Evolutionary conservation across 1,139 yeast species (phyloP), one percentile per base, ranked within the genome.

Genomic region (Geotrichum klebahnii): DNA sequence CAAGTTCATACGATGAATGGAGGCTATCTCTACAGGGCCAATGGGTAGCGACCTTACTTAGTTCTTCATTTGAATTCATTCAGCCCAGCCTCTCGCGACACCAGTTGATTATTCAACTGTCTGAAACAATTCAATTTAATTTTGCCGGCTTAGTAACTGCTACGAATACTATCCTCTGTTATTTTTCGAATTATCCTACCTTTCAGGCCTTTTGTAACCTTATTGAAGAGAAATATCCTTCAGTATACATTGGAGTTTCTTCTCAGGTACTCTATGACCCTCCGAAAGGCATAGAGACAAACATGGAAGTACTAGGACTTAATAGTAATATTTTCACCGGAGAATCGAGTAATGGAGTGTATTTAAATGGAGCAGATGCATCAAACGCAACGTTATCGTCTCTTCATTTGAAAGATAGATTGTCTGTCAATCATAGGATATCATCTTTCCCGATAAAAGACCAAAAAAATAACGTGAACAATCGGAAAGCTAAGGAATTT

Each of bases 161-260:
- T 14, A 39, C 33, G 1, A 24, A 39, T 5, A 2, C 12, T 16
- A 22, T 26, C 16, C 3, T 37, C 16, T 37, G 41, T 23, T 20
- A 37, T 37, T 37, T 37, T 28, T n/a, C 41, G 6, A n/a, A 23
- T n/a, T 4, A 14, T n/a, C 19, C 12, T 17, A 6, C 16, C 16
- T 39, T 39, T 26, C 9, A n/a, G 16, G n/a, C 9, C 23, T 17
- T 39, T 8, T 39, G 20, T 17, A 26, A 14, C 34, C 14, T 39
- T 19, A 16, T 39, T 20, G n/a, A 20, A 26, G 43, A 39, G 20
- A 39, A 39, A 24, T 39, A 39, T 26, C 43, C 43, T 8, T 16
- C 12, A 2, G 19, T 17, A 9, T 39, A 24, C 20, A 20, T 10
- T 5, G 20, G n/a, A 16, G 10, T 5, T 14, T 17, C 10, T 22